Conservation (phyloP, 2,329 filamentous ascomycete species). For the Penicillium sp. region DNA sequence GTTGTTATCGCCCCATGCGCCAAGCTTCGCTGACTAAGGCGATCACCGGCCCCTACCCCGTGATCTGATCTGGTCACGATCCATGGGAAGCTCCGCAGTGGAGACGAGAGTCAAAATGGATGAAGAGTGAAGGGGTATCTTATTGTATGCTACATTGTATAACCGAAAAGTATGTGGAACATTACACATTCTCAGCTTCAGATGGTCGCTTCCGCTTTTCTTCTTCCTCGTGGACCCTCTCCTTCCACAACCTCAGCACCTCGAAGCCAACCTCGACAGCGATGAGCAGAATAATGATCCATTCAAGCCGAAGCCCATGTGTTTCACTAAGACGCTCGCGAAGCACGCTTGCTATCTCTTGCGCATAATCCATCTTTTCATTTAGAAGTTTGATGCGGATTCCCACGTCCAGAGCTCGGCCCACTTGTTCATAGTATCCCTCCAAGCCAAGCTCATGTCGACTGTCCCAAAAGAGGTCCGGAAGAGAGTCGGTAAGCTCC, state of each 20-base stretch:
- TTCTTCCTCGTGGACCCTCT: conserved; percentile 55
- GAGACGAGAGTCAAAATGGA: conserved; percentile 7
- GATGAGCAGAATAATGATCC: conserved; percentile 95
- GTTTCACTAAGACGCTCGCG: conserved; percentile 89
- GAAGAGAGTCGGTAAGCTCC: conserved; percentile 91
- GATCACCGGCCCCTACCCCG: conserved; percentile 22
- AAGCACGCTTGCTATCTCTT: conserved; percentile 89
- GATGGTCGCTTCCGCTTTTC: conserved; percentile 21
- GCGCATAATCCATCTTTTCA: conserved; percentile 97
- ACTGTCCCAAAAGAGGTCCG: conserved; percentile 96
- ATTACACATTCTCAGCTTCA: neutral
- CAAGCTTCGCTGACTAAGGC: conserved; percentile 26
- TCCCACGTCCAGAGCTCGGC: conserved; percentile 85
- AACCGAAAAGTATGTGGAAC: neutral
- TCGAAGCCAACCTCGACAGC: conserved; percentile 91
- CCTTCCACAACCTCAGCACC: conserved; percentile 73
- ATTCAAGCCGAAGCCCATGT: conserved; percentile 85
- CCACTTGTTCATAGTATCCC: conserved; percentile 93
- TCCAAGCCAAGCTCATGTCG: conserved; percentile 87
- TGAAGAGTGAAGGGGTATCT: conserved; percentile 25
- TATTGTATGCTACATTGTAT: conserved; percentile 8
- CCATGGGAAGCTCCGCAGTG: conserved; percentile 11
- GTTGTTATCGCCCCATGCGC: conserved; percentile 18
- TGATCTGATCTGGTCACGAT: conserved; percentile 15
- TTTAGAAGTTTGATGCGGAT: conserved; percentile 90